These are phyloP conservation scores for Diaporthe aspalathi DNA, from an alignment of 2,329 filamentous ascomycete genomes.

Conservation along the genomic window DNA sequence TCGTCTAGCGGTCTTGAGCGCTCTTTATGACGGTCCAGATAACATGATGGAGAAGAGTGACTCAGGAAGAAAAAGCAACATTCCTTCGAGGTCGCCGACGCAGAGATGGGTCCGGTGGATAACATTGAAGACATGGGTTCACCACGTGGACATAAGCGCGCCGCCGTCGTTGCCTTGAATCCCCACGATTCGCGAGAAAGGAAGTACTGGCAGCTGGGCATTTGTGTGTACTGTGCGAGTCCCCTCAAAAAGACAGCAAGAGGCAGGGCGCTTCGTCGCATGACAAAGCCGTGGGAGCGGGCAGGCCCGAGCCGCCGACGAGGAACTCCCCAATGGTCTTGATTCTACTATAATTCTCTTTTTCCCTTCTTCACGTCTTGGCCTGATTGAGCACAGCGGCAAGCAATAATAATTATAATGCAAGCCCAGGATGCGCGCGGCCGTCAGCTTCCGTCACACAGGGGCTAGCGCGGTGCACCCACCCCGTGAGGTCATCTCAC, in stretches of 20 bases:
- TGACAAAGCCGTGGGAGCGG: constrained; percentile 11
- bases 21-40: background rate
- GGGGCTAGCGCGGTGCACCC: constrained; percentile 5
- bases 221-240: background rate
- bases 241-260: background rate
- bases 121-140: background rate
- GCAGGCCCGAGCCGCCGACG: constrained; percentile 20
- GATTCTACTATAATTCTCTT: background rate
- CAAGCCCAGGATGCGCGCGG: constrained; percentile 1
- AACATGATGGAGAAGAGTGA: background rate
- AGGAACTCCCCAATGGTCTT: background rate
- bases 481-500: background rate
- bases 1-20: background rate
- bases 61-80: background rate
- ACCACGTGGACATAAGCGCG: background rate
- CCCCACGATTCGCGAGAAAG: background rate
- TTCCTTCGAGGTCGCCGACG: background rate
- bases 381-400: background rate
- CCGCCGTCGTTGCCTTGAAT: background rate
- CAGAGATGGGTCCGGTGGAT: background rate
- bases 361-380: too few species aligned
- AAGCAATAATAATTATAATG: background rate
- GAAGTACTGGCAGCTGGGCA: too few species aligned
- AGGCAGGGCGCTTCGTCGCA: background rate
- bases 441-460: constrained; percentile 19